A percentile compares a stretch with the other conserved stretches of the same genome.
Conservation (phyloP, 805 yeast genomes). For the Barnettozyma sp. region DNA sequence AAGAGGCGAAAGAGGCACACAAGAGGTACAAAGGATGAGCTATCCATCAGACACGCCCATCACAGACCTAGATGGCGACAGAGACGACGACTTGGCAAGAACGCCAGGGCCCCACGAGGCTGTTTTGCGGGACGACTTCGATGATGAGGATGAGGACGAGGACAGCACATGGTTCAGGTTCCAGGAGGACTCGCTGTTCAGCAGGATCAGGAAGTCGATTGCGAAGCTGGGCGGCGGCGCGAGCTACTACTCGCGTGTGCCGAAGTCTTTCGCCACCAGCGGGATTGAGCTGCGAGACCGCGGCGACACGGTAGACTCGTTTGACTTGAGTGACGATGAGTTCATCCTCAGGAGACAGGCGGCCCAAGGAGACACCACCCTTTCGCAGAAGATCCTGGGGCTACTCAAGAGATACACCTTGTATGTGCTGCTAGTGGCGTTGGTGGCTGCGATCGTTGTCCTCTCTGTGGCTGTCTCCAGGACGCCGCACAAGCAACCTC, state of each 20-base stretch:
- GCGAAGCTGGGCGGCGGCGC: conserved; percentile 8
- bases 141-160: too few species aligned
- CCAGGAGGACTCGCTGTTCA: conserved; percentile 6
- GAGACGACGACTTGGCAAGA: conserved; percentile 28
- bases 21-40: too few species aligned
- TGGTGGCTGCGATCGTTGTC: conserved; percentile 15
- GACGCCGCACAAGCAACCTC: too few species aligned
- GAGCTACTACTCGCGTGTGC: conserved; percentile 13
- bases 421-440: conserved; percentile 5
- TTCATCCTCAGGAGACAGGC: conserved; percentile 19
- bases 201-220: conserved; percentile 11
- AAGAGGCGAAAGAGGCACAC: too few species aligned
- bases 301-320: conserved; percentile 18
- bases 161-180: conserved; percentile 5
- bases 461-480: conserved; percentile 16
- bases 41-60: conserved; percentile 49
- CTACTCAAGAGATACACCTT: conserved; percentile 7
- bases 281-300: conserved; percentile 22
- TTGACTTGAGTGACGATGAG: conserved; percentile 26
- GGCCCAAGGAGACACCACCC: too few species aligned
- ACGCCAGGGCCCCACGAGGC: conserved; percentile 18
- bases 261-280: conserved; percentile 12
- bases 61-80: conserved; percentile 42
- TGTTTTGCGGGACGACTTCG: conserved; percentile 24
- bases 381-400: too few species aligned